Base-by-base conservation (phyloP, 371 early-diverging fungal genomes). In the Ecytonucleospora hepatopenaei region DNA sequence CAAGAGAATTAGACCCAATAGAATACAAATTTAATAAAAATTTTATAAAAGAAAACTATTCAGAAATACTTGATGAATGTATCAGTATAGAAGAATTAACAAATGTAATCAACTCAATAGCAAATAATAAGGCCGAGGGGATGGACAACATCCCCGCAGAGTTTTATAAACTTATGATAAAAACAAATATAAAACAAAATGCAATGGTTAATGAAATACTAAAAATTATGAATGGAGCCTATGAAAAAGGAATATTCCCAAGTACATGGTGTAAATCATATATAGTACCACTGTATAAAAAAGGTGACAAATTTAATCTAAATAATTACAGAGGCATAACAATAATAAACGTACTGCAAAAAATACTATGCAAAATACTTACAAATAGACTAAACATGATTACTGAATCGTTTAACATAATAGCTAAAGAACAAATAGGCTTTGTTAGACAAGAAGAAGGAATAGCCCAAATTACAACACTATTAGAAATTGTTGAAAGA, bases 251-350 rank as follows among this genome's bases (percentile, higher is more conserved):
- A 2, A 30, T 4, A 19, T 0, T 59, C 1, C 71, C 71, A 59
- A 27, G 54, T 3, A 27, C 12, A 1, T 65, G 51, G 65, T 33
- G 28, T 17, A 49, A 1, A 24, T 2, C 53, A n/a, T 26, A 40
- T 31, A 55, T 71, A 2, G 46, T 71, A n/a, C 59, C 67, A 8
- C 17, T 66, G 1, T 56, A 8, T 24, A 71, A 71, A 34, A 71
- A 71, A 59, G 71, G 71, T 8, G 66, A 71, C 33, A 0, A 23
- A 19, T 1, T 0, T 2, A 21, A 59, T n/a, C 19, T 16, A 4
- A 47, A 57, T 21, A 71, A 71, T 35, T 71, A 71, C 46, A 34
- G 66, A 54, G 71, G 71, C 3, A 71, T 71, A 12, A 35, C 60
- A 19, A 28, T 71, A 24, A 65, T 71, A 28, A 33, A 28, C 17